Base-by-base conservation (phyloP, 2,329 filamentous ascomycete species). In the Microdochium bolleyi region DNA sequence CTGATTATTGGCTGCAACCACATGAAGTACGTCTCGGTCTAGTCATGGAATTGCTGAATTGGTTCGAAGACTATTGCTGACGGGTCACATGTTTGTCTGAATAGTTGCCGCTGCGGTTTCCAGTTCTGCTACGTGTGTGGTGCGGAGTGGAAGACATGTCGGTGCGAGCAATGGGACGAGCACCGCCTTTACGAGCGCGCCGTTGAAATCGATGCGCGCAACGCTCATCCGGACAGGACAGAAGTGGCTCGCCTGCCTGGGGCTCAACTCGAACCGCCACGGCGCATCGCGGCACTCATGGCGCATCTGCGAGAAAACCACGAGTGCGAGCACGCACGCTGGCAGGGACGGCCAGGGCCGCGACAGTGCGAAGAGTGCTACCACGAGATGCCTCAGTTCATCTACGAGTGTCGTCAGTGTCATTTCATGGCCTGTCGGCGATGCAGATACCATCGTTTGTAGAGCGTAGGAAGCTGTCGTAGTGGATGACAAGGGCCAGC, bases 61-160 rank as follows among this genome's bases (percentile, higher is more conserved):
- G 22, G 8, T 13, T 16, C 34, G 16, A 22, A 25, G 32, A 3
- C 7, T 9, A 32, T 30, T 11, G n/a, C 13, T 37, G 10, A 5
- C 38, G 21, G 24, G n/a, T n/a, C 11, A 53, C 32, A 37, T 19
- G 7, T 30, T 3, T 24, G 9, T 21, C 22, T 34, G 13, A 21
- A 14, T 70, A 79, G 71, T 0, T 82, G 77, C 50, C 62, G 50
- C 1, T 82, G 78, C 50, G 59, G 67, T 0, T 59, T 65, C 0
- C 27, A 79, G n/a, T 82, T 80, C 57, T 80, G 77, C 57, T 79
- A 78, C 38, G 16, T 62, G 0, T 81, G 77, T 44, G 75, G 75
- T 3, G 14, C 19, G 0, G 2, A 0, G 3, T 78, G 75, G 75
- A 72, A 70, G 24, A 63, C 48, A 0, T 78, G 73, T 25, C 0